Conservation (phyloP, 805 yeast genomes). For the Alloascoidea hylecoeti region DNA sequence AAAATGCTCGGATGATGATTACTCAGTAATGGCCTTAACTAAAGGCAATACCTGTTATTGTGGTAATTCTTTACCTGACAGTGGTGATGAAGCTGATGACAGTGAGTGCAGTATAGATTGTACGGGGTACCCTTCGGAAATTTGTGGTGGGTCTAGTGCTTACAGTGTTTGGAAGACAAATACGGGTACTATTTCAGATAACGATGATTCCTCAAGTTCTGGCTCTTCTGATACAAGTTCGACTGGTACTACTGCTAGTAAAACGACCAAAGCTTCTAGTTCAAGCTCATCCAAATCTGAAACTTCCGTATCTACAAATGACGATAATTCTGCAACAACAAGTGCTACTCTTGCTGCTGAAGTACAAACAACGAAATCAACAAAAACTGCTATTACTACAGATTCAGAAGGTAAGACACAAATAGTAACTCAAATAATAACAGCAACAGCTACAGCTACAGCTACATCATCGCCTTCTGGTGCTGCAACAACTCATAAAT, state of each 20-base stretch:
- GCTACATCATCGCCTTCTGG: neutral
- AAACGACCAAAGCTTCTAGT: neutral
- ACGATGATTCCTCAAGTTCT: neutral
- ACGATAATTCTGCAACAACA: no score
- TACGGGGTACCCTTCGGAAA: constrained; percentile 44
- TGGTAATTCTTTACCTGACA: constrained; percentile 32
- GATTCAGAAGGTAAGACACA: neutral
- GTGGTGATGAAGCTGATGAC: constrained; percentile 16
- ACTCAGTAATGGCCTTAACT: constrained; percentile 33
- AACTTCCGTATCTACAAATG: no score
- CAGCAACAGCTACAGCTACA: neutral
- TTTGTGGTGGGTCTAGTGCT: constrained; percentile 47
- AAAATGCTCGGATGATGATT: constrained; percentile 31
- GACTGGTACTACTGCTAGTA: neutral
- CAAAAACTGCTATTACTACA: neutral
- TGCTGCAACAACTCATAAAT: neutral
- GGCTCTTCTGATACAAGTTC: neutral
- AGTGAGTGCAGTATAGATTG: constrained; percentile 32
- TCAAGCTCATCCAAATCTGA: constrained; percentile 1
- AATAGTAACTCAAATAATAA: neutral
- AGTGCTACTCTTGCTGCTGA: no score
- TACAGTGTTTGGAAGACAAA: constrained; percentile 29
- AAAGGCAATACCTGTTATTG: constrained; percentile 53
- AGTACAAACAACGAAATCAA: no score
- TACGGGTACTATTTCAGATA: neutral